Evolutionary conservation across 139 green algal species (phyloP).

Genomic region (Chlamydomonas sp.): DNA sequence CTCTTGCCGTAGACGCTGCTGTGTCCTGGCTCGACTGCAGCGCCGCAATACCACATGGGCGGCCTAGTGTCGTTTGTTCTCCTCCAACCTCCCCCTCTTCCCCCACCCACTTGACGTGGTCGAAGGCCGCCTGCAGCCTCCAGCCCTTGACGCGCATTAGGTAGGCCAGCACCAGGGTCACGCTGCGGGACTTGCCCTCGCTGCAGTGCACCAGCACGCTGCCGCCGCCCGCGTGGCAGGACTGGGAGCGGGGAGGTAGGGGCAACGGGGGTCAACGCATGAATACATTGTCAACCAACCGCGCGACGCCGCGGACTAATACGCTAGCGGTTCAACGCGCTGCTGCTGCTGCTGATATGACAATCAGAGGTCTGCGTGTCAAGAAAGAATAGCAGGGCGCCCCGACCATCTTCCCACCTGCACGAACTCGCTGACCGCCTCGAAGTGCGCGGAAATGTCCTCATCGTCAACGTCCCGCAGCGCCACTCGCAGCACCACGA

Average conservation of each 20-base stretch:
- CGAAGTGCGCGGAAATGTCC: conserved; percentile 77
- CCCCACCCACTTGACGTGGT: conserved; percentile 47
- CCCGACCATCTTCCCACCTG: background rate
- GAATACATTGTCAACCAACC: background rate
- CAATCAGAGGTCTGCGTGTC: too few relatives aligned
- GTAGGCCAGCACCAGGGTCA: conserved; percentile 81
- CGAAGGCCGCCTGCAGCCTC: conserved; percentile 70
- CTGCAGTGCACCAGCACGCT: conserved; percentile 92
- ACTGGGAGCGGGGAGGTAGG: background rate
- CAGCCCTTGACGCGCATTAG: conserved; percentile 68
- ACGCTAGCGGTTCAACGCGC: background rate
- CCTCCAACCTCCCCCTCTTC: background rate
- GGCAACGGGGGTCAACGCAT: background rate
- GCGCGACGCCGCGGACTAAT: too few relatives aligned
- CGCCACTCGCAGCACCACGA: conserved; percentile 66
- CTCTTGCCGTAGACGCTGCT: background rate
- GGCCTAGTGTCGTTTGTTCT: background rate
- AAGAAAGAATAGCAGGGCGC: too few relatives aligned
- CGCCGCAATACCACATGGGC: background rate
- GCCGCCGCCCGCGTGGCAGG: conserved; percentile 40
- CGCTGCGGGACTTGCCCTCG: conserved; percentile 81
- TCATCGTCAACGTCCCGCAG: conserved; percentile 85
- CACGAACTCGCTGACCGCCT: conserved; percentile 72
- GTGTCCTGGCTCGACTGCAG: background rate
- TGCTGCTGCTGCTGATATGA: too few relatives aligned